Evolutionary conservation across 441 rosid species (phyloP).

Genomic region (Biscutella auriculata): DNA sequence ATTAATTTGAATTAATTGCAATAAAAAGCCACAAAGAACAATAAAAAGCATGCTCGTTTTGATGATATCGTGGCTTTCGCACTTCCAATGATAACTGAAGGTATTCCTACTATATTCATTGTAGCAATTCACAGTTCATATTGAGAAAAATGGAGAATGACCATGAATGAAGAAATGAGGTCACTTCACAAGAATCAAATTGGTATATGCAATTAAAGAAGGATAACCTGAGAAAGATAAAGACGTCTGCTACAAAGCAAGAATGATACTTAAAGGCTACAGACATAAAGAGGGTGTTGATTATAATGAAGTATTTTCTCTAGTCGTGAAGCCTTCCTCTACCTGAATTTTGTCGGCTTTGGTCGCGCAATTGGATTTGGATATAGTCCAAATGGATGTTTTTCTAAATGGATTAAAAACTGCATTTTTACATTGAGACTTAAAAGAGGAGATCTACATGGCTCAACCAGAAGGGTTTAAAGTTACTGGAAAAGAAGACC

Average conservation of each 20-base stretch:
- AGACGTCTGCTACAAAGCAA: not conserved
- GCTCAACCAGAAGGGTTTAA: not conserved
- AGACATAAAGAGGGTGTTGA: not conserved
- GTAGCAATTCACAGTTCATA: not conserved
- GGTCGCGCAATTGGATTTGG: not conserved
- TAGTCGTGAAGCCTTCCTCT: not conserved
- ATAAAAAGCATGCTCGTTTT: too few species aligned
- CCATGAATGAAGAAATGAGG: not conserved
- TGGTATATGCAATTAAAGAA: not conserved
- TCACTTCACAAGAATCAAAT: not conserved
- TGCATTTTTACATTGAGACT: not conserved
- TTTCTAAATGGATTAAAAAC: too few species aligned
- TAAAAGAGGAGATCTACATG: not conserved
- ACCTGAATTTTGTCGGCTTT: not conserved
- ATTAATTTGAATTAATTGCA: not conserved
- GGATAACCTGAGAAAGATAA: too few species aligned
- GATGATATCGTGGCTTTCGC: too few species aligned
- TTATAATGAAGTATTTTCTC: too few species aligned
- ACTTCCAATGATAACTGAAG: too few species aligned
- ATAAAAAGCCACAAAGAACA: too few species aligned
- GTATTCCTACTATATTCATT: not conserved
- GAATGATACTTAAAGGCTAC: not conserved
- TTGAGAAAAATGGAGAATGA: too few species aligned
- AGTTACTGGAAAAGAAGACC: not conserved
- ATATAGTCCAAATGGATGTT: not conserved